Percentiles rank a stretch among this genome's conserved stretches.
These are phyloP conservation scores for Xylariomycetidae sp. DNA, from an alignment of 2,329 filamentous ascomycete species.

Conservation along the genomic window DNA sequence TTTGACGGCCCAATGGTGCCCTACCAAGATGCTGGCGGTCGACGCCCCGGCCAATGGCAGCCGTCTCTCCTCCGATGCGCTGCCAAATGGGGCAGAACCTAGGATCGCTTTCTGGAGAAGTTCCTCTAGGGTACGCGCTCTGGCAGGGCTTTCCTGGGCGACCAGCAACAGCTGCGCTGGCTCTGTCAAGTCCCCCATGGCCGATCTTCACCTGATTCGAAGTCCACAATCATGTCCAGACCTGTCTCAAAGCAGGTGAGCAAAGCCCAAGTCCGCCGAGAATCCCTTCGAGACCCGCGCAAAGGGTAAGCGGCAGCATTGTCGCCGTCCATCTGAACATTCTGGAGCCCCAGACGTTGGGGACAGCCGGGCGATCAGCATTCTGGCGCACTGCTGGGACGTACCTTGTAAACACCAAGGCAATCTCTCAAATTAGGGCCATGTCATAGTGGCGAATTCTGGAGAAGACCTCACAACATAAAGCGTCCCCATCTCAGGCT, in stretches of 20 bases:
- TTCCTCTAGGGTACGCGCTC: conserved; percentile 11
- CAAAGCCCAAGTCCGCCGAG: conserved; percentile 17
- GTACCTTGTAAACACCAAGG: conserved; percentile 14
- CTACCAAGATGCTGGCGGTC: too few species aligned
- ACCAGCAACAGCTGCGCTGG: conserved; percentile 11
- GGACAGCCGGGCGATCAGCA: conserved; percentile 16
- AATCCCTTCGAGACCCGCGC: too few species aligned
- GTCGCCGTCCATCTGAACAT: too few species aligned
- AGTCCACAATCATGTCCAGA: conserved; percentile 11
- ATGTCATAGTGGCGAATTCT: conserved; percentile 15
- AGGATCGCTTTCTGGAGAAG: too few species aligned
- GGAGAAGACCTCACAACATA: conserved; percentile 14
- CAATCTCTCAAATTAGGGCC: conserved; percentile 10
- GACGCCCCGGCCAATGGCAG: too few species aligned
- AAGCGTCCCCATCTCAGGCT: conserved; percentile 14
- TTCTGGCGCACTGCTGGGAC: conserved; percentile 11
- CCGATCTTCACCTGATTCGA: conserved; percentile 17
- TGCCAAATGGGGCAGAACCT: too few species aligned
- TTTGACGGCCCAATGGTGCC: too few species aligned
- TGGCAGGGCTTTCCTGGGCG: conserved; percentile 17
- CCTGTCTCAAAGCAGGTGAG: conserved; percentile 14
- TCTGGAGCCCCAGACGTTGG: too few species aligned
- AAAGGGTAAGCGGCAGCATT: too few species aligned
- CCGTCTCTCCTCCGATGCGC: too few species aligned
- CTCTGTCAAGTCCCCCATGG: conserved; percentile 11